phyloP scores from a whole-genome alignment of 2,329 filamentous ascomycete genomes.

The Ophiostoma ips region DNA sequence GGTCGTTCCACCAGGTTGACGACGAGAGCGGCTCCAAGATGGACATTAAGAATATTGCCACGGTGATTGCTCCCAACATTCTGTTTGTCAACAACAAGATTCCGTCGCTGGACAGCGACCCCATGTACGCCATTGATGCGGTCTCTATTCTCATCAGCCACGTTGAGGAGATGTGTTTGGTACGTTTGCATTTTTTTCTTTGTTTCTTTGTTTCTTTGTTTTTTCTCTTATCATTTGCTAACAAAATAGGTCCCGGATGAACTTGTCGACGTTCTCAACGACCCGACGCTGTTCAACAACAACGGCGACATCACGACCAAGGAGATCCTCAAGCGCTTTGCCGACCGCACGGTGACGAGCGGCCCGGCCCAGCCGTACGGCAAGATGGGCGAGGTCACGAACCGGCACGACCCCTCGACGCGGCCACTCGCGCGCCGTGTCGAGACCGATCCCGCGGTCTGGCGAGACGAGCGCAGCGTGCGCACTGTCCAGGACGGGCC shows the following conservation, averaged over 20 bases:
- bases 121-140: conserved; percentile 85
- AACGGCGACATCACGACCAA: conserved; percentile 86
- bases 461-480: conserved; percentile 73
- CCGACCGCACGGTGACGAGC: conserved; percentile 45
- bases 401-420: conserved; percentile 43
- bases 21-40: conserved; percentile 97
- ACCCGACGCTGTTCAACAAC: conserved; percentile 68
- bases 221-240: conserved; percentile 1
- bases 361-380: conserved; percentile 43
- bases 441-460: conserved; percentile 74
- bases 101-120: conserved; percentile 64
- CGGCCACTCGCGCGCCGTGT: conserved; percentile 48
- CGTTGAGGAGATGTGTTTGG: conserved; percentile 95
- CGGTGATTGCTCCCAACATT: conserved; percentile 94
- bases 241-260: conserved; percentile 72
- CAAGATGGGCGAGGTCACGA: conserved; percentile 43
- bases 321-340: conserved; percentile 88
- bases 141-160: conserved; percentile 82
- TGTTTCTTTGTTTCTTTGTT: conserved; percentile 11
- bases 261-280: conserved; percentile 70
- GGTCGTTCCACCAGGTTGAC: conserved; percentile 92
- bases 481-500: conserved; percentile 53
- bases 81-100: conserved; percentile 57
- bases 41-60: conserved; percentile 95
- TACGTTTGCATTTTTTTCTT: conserved; percentile 34